Conservation (phyloP, 2,329 filamentous ascomycete species). For the Colletotrichum sp. region DNA sequence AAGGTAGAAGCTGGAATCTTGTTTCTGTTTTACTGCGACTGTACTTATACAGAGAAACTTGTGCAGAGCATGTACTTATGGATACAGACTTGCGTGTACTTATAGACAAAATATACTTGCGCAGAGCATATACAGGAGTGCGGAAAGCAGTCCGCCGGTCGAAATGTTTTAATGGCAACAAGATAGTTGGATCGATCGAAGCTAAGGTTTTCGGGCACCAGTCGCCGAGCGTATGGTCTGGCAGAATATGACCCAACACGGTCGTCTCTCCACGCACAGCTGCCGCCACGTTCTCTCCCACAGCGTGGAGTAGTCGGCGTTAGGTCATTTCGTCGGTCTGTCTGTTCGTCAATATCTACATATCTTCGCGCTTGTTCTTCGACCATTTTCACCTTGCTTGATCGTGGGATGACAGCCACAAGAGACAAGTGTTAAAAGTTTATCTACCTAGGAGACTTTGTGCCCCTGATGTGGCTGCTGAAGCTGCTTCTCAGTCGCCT, state of each 20-base stretch:
- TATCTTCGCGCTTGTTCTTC: background rate
- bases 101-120: background rate
- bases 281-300: background rate
- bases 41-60: background rate
- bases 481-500: background rate
- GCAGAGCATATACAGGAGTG: background rate
- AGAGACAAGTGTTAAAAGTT: background rate
- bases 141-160: background rate
- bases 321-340: background rate
- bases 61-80: background rate
- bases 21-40: background rate
- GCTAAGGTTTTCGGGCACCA: background rate
- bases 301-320: background rate
- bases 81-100: background rate
- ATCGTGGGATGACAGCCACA: background rate
- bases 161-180: too few relatives aligned
- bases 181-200: background rate
- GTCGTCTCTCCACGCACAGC: background rate
- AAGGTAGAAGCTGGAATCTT: background rate
- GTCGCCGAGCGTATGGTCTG: background rate
- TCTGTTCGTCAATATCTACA: background rate
- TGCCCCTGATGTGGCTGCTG: background rate
- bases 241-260: background rate
- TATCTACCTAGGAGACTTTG: background rate
- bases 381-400: background rate